phyloP scores from a whole-genome alignment of 169 alveolate genomes.

The Babesia ovata region DNA sequence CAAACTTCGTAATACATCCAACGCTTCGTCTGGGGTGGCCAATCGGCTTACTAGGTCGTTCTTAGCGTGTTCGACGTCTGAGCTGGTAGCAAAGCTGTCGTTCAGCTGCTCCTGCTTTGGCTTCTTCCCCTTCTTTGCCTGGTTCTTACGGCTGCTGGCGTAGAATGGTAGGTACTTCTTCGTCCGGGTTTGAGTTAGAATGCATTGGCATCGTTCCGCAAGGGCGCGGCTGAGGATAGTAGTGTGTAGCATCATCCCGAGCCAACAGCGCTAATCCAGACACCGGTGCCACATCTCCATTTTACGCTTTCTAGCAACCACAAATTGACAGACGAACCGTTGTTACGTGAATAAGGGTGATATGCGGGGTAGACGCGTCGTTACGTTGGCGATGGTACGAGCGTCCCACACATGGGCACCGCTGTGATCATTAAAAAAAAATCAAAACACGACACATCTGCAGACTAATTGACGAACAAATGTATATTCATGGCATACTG shows the following conservation, averaged over 20 bases:
- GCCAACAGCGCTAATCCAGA: not conserved
- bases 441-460: no score
- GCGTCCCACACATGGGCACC: no score
- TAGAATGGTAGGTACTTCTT: conserved; percentile 42
- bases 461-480: no score
- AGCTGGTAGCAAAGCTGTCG: not conserved
- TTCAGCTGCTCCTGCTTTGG: not conserved
- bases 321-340: no score
- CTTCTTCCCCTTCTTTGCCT: not conserved
- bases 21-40: conserved; percentile 21
- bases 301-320: no score
- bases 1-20: conserved; percentile 23
- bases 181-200: not conserved
- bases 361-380: no score
- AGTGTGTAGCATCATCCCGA: conserved; percentile 10
- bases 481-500: no score
- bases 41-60: conserved; percentile 1
- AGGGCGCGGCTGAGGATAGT: not conserved
- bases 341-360: no score
- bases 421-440: no score
- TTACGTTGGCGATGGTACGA: no score
- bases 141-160: not conserved
- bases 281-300: no score
- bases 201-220: not conserved
- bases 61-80: not conserved